Evolutionary conservation across 805 yeast genomes (phyloP), one percentile per base, ranked within the genome.

Genomic region (Myxozyma nipponensis): DNA sequence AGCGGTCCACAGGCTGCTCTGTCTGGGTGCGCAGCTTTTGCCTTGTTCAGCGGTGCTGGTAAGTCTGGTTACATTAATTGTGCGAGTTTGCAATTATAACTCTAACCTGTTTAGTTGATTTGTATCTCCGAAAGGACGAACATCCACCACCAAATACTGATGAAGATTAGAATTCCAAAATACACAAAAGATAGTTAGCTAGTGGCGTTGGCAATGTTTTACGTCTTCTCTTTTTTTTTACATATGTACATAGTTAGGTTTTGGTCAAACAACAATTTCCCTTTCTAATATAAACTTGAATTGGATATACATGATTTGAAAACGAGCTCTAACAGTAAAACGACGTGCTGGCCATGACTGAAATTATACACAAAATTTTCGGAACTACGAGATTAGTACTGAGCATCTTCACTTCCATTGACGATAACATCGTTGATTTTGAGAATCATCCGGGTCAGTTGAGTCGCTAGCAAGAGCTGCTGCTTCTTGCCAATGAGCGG

Each of bases 401-500:
- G 56, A 13, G 60, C 63, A 13, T 79, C 86, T 64, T 84, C 91
- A 66, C 83, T 83, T 40, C 95, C 95, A 63, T 85, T 85, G 60
- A 91, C 83, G 63, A 93, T 93, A 52, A 93, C 98, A 69, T 91
- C 91, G 70, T 93, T 95, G 67, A 93, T 93, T 76, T 93, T 93
- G 66, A 93, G 77, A 57, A 93, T 89, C 98, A 93, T 93, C 73
- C 98, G 82, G 50, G 97, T 89, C 67, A 93, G 78, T 73, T 93
- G 99, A 13, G 99, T 93, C 42, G 98, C 98, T 68, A 93, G 77
- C 66, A 87, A 72, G 60, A 93, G 78, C 72, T 93, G 99, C 70
- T 93, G 98, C 69, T 87, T 89, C 77, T 93, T 93, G 64, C 98
- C 97, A 62, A 93, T 90, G 67, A 88, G 81, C 49, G 99, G 98